Evolutionary conservation across 352 stramenopile genomes (phyloP), one percentile per base, ranked within the genome.

Genomic region (Pythium brachiatum): DNA sequence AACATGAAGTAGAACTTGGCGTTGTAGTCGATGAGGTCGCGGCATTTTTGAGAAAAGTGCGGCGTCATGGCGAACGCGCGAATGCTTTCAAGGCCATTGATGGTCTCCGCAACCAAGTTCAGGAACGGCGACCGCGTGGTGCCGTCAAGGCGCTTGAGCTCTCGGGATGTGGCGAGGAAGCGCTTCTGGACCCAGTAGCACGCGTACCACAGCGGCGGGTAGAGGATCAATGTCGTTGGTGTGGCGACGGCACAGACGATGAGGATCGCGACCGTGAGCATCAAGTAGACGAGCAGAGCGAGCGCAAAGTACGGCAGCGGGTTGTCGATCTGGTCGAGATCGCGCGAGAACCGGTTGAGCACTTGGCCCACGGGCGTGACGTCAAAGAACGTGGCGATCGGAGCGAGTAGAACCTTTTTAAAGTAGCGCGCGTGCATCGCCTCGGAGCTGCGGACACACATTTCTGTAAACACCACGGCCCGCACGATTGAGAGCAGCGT

Each of bases 111-210:
- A n/a, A 99, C 73, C 62, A 98, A 73, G 7, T 89, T 85, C 70
- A 98, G 99, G 20, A 99, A 90, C 18, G 97, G 97, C 34, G 91
- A 91, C 21, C 83, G 79, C 46, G 71, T 89, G 67, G 99, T 85
- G 1, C 90, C 96, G 66, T 99, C 97, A 31, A 99, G 83, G 18
- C 97, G 86, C 75, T 99, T 97, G 7, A 99, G 73, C 61, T 99
- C 96, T 20, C 86, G 79, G 57, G 89, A 88, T 2, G 80, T 94
- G 54, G 83, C 83, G 62, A 98, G 89, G 64, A 97, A 98, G 63
- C 98, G 98, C n/a, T 93, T 92, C 74, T 91, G 82, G 3, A 79
- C 80, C 21, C 70, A 58, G 67, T 88, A 89, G 65, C 85, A 89
- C 7, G 75, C 75, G 25, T 86, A 59, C 12, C 83, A 25, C 16